Conservation (phyloP, 1,284 basidiomycete species). For the Neotropicomus parvogracilis region DNA sequence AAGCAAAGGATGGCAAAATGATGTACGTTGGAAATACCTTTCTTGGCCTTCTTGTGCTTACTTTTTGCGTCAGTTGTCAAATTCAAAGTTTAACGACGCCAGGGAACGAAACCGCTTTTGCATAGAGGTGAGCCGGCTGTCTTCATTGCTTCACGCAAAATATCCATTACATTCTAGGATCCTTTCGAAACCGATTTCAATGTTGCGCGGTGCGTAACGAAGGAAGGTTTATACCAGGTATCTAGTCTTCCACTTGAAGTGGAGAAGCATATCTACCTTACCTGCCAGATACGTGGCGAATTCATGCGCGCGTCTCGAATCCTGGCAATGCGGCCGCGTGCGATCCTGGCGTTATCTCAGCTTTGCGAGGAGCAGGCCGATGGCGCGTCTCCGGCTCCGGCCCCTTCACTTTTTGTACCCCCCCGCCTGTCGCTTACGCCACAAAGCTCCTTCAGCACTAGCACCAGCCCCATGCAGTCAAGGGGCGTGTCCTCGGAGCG, state of each 20-base stretch:
- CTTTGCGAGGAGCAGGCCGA: constrained; percentile 77
- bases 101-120: constrained; percentile 90
- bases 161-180: constrained; percentile 55
- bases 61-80: constrained; percentile 35
- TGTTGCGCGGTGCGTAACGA: constrained; percentile 93
- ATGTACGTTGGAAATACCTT: constrained; percentile 49
- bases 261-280: neutral
- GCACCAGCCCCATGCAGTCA: constrained; percentile 55
- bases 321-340: constrained; percentile 72
- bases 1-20: constrained; percentile 89
- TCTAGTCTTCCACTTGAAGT: neutral
- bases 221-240: constrained; percentile 92
- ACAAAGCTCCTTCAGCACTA: constrained; percentile 65
- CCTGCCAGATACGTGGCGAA: constrained; percentile 88
- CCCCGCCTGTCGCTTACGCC: constrained; percentile 58
- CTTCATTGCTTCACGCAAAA: constrained; percentile 8
- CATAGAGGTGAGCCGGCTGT: constrained; percentile 69
- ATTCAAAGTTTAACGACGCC: constrained; percentile 63
- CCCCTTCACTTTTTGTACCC: constrained; percentile 50
- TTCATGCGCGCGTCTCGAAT: constrained; percentile 95
- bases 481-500: constrained; percentile 44
- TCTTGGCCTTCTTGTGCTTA: constrained; percentile 1
- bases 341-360: constrained; percentile 75
- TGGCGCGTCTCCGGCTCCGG: constrained; percentile 36
- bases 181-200: constrained; percentile 96